phyloP scores from a whole-genome alignment of 805 yeast species.

The Kuraishia ogatae region DNA sequence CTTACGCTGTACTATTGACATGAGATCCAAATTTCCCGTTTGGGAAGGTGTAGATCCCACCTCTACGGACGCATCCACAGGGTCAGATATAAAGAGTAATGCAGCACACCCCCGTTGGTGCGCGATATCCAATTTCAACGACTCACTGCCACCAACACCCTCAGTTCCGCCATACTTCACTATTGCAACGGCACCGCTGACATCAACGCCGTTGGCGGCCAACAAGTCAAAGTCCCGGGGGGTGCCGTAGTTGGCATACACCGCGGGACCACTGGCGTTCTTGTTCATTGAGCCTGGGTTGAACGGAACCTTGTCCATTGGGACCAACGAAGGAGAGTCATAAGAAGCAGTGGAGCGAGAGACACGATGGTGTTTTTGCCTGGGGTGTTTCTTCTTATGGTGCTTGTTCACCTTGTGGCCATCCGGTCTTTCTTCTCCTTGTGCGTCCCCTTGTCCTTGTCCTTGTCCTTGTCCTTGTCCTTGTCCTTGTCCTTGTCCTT shows the following conservation, averaged over 20 bases:
- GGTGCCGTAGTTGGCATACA: slow-evolving; percentile 66
- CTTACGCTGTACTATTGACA: not conserved
- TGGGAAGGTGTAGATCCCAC: not conserved
- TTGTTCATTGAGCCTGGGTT: slow-evolving; percentile 65
- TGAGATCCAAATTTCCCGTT: not conserved
- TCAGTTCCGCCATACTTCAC: slow-evolving; percentile 57
- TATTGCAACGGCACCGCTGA: slow-evolving; percentile 46
- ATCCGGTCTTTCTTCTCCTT: too few relatives aligned
- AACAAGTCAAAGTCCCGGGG: slow-evolving; percentile 41
- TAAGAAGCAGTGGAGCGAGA: too few relatives aligned
- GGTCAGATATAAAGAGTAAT: slow-evolving; percentile 54
- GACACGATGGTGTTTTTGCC: too few relatives aligned
- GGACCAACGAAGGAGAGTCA: slow-evolving; percentile 1
- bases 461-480: not conserved
- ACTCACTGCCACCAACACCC: slow-evolving; percentile 23
- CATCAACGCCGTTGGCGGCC: slow-evolving; percentile 24
- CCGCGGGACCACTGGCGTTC: slow-evolving; percentile 38
- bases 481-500: not conserved
- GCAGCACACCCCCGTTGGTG: slow-evolving; percentile 51
- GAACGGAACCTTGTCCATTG: slow-evolving; percentile 39
- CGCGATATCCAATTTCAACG: slow-evolving; percentile 48
- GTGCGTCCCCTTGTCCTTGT: not conserved
- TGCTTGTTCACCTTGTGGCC: not conserved
- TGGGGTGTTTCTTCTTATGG: too few relatives aligned
- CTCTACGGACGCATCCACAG: slow-evolving; percentile 16